Conservation (phyloP, 345 rosid species). For the Heritiera littoralis region DNA sequence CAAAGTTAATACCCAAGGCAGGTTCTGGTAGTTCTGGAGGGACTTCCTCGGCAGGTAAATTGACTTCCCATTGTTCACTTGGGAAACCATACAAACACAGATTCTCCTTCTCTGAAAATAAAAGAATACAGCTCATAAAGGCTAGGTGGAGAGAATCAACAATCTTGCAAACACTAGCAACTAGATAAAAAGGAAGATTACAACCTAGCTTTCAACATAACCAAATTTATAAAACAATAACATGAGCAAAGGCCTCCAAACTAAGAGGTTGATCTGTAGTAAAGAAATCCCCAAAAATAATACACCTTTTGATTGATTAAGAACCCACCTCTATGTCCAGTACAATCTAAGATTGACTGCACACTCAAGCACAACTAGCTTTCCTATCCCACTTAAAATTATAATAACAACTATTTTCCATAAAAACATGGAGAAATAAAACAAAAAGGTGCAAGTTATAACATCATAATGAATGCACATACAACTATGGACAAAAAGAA, state of each 20-base stretch:
- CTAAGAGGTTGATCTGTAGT: neutral
- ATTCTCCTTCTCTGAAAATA: conserved; percentile 73
- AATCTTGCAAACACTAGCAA: neutral
- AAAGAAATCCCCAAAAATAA: neutral
- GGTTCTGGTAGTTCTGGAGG: conserved; percentile 97
- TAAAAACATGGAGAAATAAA: neutral
- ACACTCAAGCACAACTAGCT: neutral
- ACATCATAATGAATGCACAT: neutral
- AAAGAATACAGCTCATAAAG: neutral
- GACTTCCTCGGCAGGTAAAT: conserved; percentile 90
- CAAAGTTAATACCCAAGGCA: conserved; percentile 90
- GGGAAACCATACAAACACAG: conserved; percentile 82
- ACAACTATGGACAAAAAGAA: neutral
- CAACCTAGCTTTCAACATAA: neutral
- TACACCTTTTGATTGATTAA: neutral
- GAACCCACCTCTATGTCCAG: neutral
- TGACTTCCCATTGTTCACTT: conserved; percentile 85
- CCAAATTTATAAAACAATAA: neutral
- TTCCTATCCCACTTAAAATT: neutral
- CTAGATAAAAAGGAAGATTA: neutral
- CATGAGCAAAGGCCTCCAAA: neutral
- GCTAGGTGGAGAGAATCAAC: neutral
- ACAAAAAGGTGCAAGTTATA: neutral
- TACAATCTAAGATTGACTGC: neutral
- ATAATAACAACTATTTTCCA: neutral